Percentiles rank a stretch among this genome's conserved stretches.
Conservation (phyloP, 2,329 filamentous ascomycete species). For the Cytospora leucostoma region DNA sequence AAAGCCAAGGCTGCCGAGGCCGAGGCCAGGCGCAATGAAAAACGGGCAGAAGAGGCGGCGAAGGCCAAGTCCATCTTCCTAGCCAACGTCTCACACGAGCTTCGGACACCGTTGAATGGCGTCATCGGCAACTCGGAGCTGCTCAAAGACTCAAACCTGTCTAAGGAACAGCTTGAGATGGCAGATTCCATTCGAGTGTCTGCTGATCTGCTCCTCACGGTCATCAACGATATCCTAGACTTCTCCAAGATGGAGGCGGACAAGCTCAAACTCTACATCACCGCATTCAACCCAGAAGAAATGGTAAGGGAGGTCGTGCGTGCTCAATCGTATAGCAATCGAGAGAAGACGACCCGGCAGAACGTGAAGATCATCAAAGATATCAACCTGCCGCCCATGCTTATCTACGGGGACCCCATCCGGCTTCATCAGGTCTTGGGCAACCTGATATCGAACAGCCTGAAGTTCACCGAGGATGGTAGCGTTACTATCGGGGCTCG, state of each 20-base stretch:
- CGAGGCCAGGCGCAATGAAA: conserved; percentile 75
- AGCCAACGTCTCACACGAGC: conserved; percentile 78
- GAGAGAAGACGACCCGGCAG: conserved; percentile 62
- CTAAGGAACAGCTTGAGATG: conserved; percentile 79
- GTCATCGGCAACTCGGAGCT: conserved; percentile 89
- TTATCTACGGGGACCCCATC: conserved; percentile 67
- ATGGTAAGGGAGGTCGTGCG: conserved; percentile 68
- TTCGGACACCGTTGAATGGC: conserved; percentile 81
- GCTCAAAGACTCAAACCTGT: conserved; percentile 72
- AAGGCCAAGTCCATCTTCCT: conserved; percentile 82
- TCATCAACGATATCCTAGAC: conserved; percentile 96
- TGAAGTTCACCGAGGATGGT: conserved; percentile 89
- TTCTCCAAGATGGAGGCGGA: conserved; percentile 93
- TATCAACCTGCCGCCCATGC: conserved; percentile 73
- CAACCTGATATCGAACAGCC: conserved; percentile 88
- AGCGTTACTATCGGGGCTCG: conserved; percentile 81
- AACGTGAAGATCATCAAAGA: conserved; percentile 68
- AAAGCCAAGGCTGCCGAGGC: conserved; percentile 78
- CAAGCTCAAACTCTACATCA: conserved; percentile 78
- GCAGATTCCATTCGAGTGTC: conserved; percentile 85
- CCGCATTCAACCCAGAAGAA: conserved; percentile 67
- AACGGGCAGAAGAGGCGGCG: conserved; percentile 79
- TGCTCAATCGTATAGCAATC: conserved; percentile 66
- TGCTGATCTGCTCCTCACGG: conserved; percentile 81
- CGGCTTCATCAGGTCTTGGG: conserved; percentile 69